These are phyloP conservation scores for Anisodus acutangulus DNA, from an alignment of 257 asterid genomes.

Conservation along the genomic window DNA sequence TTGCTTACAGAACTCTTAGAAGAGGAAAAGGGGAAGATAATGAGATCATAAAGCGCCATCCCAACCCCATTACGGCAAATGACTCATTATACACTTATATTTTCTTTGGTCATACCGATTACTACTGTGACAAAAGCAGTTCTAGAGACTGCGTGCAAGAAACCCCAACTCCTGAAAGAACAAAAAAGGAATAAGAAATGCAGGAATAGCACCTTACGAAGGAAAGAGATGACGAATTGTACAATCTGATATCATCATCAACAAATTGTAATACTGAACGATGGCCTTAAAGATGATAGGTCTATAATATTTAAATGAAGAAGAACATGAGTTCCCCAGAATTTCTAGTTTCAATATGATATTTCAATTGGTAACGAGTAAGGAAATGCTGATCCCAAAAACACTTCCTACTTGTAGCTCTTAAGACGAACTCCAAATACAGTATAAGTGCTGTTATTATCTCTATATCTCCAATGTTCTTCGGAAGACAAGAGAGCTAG, in stretches of 20 bases:
- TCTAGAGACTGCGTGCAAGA: neutral
- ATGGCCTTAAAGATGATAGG: neutral
- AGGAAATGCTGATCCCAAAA: neutral
- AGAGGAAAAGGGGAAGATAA: neutral
- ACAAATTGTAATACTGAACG: neutral
- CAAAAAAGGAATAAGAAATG: neutral
- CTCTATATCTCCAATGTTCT: neutral
- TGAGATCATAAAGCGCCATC: neutral
- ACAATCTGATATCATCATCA: conserved; percentile 15
- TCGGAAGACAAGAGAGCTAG: neutral
- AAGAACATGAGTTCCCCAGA: neutral
- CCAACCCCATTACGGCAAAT: neutral
- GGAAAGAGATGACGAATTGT: neutral
- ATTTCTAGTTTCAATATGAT: neutral
- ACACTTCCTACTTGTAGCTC: conserved; percentile 7
- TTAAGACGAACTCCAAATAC: neutral
- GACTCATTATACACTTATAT: conserved; percentile 1
- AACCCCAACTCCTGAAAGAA: conserved; percentile 8
- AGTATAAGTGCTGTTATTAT: neutral
- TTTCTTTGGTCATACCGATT: neutral
- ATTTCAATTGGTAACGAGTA: neutral
- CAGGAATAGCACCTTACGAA: neutral
- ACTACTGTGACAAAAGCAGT: neutral
- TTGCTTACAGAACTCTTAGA: neutral
- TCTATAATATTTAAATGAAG: neutral